phyloP scores from a whole-genome alignment of 192 early-diverging fungal genomes.

The Allomyces macrogynus region DNA sequence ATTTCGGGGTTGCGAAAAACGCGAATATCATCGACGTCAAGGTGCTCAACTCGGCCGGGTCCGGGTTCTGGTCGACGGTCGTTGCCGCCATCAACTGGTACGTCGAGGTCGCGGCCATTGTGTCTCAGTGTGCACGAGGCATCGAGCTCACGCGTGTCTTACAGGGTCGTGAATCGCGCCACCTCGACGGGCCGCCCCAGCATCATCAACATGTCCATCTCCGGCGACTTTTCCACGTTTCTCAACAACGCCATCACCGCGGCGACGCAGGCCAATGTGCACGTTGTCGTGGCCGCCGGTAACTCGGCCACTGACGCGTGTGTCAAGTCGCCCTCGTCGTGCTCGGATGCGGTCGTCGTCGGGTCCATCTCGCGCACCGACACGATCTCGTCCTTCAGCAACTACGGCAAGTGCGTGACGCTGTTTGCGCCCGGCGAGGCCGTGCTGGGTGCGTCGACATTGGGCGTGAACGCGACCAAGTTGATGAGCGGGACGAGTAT shows the following conservation, averaged over 20 bases:
- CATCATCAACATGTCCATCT: conserved; percentile 60
- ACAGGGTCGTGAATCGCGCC: conserved; percentile 3
- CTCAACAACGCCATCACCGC: conserved; percentile 40
- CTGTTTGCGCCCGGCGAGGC: background rate
- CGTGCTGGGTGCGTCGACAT: background rate
- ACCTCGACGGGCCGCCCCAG: background rate
- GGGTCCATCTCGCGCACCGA: background rate
- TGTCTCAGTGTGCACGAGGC: too few species aligned
- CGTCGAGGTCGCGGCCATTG: too few species aligned
- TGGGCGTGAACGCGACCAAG: background rate
- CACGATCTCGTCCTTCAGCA: background rate
- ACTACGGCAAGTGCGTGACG: background rate
- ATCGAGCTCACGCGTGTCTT: too few species aligned
- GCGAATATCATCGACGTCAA: conserved; percentile 44
- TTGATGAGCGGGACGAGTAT: conserved; percentile 1
- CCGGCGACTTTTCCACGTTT: conserved; percentile 29
- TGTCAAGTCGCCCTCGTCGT: conserved; percentile 32
- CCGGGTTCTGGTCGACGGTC: conserved; percentile 24
- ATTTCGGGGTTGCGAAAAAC: conserved; percentile 56
- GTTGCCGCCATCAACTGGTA: conserved; percentile 21
- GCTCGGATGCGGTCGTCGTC: conserved; percentile 16
- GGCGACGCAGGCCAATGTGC: conserved; percentile 35
- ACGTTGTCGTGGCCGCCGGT: conserved; percentile 57
- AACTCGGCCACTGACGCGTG: conserved; percentile 50
- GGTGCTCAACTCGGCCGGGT: conserved; percentile 33